Evolutionary conservation across 1,284 basidiomycete species (phyloP), one percentile per base, ranked within the genome.

Genomic region (Cutaneotrichosporon sp.): DNA sequence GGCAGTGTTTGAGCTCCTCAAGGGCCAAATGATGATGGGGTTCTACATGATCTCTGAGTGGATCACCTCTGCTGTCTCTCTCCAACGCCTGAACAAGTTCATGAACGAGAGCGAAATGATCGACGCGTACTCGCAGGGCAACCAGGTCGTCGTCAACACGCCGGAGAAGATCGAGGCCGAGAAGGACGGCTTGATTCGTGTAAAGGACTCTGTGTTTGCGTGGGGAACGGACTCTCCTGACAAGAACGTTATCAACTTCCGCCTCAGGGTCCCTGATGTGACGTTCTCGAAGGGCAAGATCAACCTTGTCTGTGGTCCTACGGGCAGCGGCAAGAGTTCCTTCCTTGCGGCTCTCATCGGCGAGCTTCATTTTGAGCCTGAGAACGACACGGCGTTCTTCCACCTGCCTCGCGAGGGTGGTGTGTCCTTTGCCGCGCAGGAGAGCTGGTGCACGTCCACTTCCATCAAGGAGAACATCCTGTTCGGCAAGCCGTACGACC

Each of bases 361-460:
- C 73, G 81, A 82, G 66, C 75, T 82, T 36, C 76, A 80, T 66
- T 80, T 80, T 52, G 72, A 78, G 61, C 85, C 85, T 0, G 74
- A 80, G 9, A 81, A 82, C 7, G 81, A 84, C 13, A 83, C 83
- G 40, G 85, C 88, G 0, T 88, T 86, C 82, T 88, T 83, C 75
- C 86, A 85, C 65, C 82, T 90, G 8, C 89, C 89, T n/a, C 83
- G 88, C 9, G 77, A 81, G 2, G 84, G 84, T 13, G 89, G 89
- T 7, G 84, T 91, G 5, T 86, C 87, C 0, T 90, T 89, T 76
- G 88, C 88, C 6, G 87, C 88, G 0, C 89, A 91, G 74, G 88
- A 90, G 70, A 86, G 88, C 1, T 91, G 89, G 89, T 87, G 75
- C 56, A 66, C 79, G 69, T 76, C 76, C 5, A 73, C 83, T 42